Evolutionary conservation across 176 grass and related monocot species (phyloP).

Genomic region (Stipa capillata): DNA sequence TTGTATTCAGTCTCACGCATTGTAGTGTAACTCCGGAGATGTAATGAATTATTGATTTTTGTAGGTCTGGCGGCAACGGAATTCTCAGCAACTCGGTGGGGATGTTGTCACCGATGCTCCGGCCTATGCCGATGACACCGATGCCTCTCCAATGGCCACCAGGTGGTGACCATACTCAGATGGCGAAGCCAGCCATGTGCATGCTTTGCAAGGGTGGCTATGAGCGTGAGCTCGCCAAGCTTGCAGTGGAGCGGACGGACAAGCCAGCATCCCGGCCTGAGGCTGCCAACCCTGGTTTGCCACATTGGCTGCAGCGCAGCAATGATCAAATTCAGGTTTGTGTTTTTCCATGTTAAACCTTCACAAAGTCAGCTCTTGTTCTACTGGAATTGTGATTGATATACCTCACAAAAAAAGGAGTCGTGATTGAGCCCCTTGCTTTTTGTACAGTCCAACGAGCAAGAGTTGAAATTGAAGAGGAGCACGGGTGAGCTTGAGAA

Average conservation of each 20-base stretch:
- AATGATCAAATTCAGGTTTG: slow-evolving; percentile 30
- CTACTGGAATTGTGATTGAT: background rate
- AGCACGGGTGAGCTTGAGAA: slow-evolving; percentile 57
- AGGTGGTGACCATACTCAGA: background rate
- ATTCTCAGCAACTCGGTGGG: slow-evolving; percentile 39
- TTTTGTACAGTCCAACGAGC: slow-evolving; percentile 51
- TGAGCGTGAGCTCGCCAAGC: slow-evolving; percentile 54
- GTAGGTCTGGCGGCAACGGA: slow-evolving; percentile 47
- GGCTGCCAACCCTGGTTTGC: slow-evolving; percentile 30
- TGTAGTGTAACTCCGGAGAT: background rate
- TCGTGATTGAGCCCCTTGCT: background rate
- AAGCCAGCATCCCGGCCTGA: slow-evolving; percentile 16
- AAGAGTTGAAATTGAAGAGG: slow-evolving; percentile 55
- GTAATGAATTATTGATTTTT: slow-evolving; percentile 24
- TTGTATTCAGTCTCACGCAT: background rate
- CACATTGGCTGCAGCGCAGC: slow-evolving; percentile 70
- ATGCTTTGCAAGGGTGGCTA: slow-evolving; percentile 48
- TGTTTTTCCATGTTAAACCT: slow-evolving; percentile 14
- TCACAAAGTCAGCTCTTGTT: background rate
- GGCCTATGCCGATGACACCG: background rate
- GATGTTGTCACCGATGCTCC: slow-evolving; percentile 25
- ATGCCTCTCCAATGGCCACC: slow-evolving; percentile 4
- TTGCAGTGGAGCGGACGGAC: slow-evolving; percentile 21
- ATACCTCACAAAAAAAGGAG: too few relatives aligned
- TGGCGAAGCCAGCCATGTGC: slow-evolving; percentile 38